These are phyloP conservation scores for Kluyveromyces nonfermentans DNA, from an alignment of 805 yeast genomes.

Conservation along the genomic window DNA sequence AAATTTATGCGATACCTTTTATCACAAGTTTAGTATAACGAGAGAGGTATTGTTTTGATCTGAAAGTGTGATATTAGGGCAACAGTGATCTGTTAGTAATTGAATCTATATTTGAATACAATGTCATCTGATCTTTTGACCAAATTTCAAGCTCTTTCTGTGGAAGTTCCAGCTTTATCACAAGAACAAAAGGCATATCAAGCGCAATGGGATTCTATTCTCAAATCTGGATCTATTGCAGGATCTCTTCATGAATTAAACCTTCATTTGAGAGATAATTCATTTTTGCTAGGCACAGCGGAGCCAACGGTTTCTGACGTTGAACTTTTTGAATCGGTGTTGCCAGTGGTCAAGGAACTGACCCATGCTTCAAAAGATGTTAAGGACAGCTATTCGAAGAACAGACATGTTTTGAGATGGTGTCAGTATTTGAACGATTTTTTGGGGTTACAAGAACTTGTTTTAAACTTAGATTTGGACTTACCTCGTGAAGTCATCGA, in stretches of 20 bases:
- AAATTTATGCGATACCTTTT: too few relatives aligned
- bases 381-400: conserved; percentile 44
- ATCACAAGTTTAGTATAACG: too few relatives aligned
- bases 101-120: not conserved
- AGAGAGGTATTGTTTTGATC: too few relatives aligned
- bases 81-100: not conserved
- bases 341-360: conserved; percentile 52
- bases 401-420: conserved; percentile 91
- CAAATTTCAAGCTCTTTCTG: conserved; percentile 20
- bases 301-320: conserved; percentile 63
- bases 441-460: conserved; percentile 42
- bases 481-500: conserved; percentile 68
- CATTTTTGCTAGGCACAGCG: conserved; percentile 59
- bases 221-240: conserved; percentile 46
- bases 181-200: conserved; percentile 57
- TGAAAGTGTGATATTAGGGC: not conserved
- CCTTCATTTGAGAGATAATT: conserved; percentile 53
- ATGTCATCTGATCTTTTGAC: conserved; percentile 19
- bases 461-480: conserved; percentile 52
- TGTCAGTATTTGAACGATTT: conserved; percentile 74
- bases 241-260: conserved; percentile 51
- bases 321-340: conserved; percentile 53
- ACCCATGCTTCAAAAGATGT: conserved; percentile 34
- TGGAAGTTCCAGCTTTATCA: conserved; percentile 25
- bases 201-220: conserved; percentile 71